These are phyloP conservation scores for Penicillium sp. DNA, from an alignment of 2,329 filamentous ascomycete species.

Conservation along the genomic window DNA sequence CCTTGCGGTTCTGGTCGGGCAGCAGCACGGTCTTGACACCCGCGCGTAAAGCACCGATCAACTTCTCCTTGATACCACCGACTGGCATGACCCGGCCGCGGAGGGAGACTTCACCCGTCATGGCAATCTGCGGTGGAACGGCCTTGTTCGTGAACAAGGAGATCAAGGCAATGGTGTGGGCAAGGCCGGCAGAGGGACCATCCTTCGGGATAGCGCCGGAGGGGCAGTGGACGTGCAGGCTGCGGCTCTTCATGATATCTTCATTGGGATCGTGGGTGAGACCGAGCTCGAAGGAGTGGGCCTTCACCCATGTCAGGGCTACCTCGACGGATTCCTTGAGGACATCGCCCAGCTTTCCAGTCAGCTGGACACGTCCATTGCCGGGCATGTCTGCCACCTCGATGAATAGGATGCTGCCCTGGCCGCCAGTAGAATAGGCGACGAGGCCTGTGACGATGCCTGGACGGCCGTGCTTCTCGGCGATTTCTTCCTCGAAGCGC, in stretches of 20 bases:
- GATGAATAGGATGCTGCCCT: slow-evolving; percentile 96
- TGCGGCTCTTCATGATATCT: slow-evolving; percentile 93
- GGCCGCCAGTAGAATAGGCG: slow-evolving; percentile 86
- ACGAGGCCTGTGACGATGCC: slow-evolving; percentile 95
- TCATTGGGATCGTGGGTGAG: slow-evolving; percentile 74
- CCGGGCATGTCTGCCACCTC: slow-evolving; percentile 98
- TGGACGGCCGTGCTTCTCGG: slow-evolving; percentile 74
- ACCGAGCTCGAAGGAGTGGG: slow-evolving; percentile 86
- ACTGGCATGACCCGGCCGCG: slow-evolving; percentile 89
- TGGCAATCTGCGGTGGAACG: slow-evolving; percentile 87
- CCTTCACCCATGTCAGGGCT: slow-evolving; percentile 93
- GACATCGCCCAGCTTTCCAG: slow-evolving; percentile 92
- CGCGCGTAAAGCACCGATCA: slow-evolving; percentile 87
- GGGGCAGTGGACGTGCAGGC: slow-evolving; percentile 93
- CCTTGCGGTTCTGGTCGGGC: slow-evolving; percentile 84
- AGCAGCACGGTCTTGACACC: slow-evolving; percentile 92
- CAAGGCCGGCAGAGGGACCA: slow-evolving; percentile 76
- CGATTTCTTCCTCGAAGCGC: slow-evolving; percentile 91
- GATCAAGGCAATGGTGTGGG: slow-evolving; percentile 89
- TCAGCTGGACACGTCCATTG: slow-evolving; percentile 84
- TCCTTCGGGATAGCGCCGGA: slow-evolving; percentile 95
- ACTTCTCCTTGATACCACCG: slow-evolving; percentile 96
- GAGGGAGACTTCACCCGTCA: slow-evolving; percentile 80
- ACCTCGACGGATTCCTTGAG: slow-evolving; percentile 97
- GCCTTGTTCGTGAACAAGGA: slow-evolving; percentile 81